These are phyloP conservation scores for Venturia pyrina DNA, from an alignment of 2,329 filamentous ascomycete genomes.

Conservation along the genomic window DNA sequence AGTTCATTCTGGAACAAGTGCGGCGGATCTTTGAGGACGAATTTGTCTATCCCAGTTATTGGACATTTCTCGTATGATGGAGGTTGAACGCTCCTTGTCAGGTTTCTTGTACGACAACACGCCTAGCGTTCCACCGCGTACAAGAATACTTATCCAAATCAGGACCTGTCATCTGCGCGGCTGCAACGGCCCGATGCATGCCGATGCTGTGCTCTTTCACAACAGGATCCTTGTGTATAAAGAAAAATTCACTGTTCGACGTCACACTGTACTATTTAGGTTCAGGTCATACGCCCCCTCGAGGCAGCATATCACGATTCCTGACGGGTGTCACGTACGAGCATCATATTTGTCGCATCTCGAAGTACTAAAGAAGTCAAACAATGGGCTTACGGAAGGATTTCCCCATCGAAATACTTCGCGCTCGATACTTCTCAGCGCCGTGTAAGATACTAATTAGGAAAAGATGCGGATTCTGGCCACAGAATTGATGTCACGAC, in stretches of 20 bases:
- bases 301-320: not conserved
- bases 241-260: not conserved
- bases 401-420: not conserved
- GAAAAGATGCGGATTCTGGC: not conserved
- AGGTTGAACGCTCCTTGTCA: not conserved
- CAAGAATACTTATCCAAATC: not conserved
- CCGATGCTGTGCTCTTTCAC: not conserved
- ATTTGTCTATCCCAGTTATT: slow-evolving; percentile 96
- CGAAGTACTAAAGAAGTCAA: not conserved
- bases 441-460: not conserved
- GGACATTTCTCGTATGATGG: slow-evolving; percentile 77
- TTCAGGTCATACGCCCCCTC: not conserved
- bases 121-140: not conserved
- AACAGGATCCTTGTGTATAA: not conserved
- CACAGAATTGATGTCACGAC: not conserved
- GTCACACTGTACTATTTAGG: not conserved
- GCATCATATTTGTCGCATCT: not conserved
- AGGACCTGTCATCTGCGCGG: slow-evolving; percentile 1
- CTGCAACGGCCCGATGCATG: slow-evolving; percentile 1
- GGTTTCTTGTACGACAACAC: not conserved
- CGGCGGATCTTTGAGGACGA: slow-evolving; percentile 96
- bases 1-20: slow-evolving; percentile 93
- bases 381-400: not conserved
- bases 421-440: not conserved
- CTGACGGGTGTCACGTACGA: not conserved